Conservation (phyloP, 345 rosid species). For the Linum trigynum region DNA sequence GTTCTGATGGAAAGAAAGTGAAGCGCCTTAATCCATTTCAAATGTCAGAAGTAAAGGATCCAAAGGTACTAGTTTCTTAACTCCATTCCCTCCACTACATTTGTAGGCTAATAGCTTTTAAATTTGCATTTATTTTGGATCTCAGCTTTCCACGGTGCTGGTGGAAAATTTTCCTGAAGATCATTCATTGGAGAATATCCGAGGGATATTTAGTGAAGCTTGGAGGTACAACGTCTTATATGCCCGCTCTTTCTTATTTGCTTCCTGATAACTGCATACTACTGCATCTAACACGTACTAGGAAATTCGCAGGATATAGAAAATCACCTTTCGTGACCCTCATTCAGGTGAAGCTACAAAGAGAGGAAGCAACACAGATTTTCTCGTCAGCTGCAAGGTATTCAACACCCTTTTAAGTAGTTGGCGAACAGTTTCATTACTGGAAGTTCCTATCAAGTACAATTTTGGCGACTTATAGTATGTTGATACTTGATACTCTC, state of each 20-base stretch:
- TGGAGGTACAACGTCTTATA: constrained; percentile 49
- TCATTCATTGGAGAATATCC: constrained; percentile 64
- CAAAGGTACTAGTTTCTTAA: constrained; percentile 46
- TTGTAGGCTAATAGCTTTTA: not conserved
- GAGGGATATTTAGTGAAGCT: constrained; percentile 52
- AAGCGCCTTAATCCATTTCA: constrained; percentile 59
- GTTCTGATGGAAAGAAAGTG: constrained; percentile 72
- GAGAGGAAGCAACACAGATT: constrained; percentile 44
- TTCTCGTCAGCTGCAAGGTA: constrained; percentile 55
- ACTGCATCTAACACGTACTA: constrained; percentile 7
- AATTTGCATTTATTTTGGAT: constrained; percentile 22
- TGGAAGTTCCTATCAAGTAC: not conserved
- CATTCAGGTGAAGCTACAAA: constrained; percentile 46
- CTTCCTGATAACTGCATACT: constrained; percentile 11
- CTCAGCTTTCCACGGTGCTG: constrained; percentile 70
- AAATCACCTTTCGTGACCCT: constrained; percentile 46
- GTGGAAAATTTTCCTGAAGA: constrained; percentile 89
- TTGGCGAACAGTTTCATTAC: too few relatives aligned
- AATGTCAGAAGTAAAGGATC: constrained; percentile 52
- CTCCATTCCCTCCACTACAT: constrained; percentile 1
- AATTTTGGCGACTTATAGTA: not conserved
- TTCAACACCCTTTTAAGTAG: constrained; percentile 1
- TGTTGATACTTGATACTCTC: not conserved
- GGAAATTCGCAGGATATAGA: constrained; percentile 42
- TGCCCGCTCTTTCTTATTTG: constrained; percentile 1